Evolutionary conservation across 208 protist species (phyloP), one percentile per base, ranked within the genome.

Genomic region (Trypanosoma theileri): DNA sequence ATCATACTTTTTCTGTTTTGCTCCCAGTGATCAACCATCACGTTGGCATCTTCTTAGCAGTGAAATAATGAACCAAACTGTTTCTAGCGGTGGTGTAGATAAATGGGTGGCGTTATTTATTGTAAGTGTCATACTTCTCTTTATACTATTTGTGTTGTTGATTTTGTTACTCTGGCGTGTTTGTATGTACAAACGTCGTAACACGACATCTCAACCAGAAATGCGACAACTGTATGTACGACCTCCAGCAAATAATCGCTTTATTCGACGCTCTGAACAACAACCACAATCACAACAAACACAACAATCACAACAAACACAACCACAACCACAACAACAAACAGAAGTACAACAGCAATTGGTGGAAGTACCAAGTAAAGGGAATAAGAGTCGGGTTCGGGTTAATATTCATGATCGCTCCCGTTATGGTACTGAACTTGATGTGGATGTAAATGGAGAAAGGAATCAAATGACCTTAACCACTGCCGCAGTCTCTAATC

Each of bases 161-260:
- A 50, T 81, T 16, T 54, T 93, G 13, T 46, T 96, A 26, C 64
- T 92, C 9, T 92, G 82, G 75, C 80, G 86, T 62, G 73, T 91
- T 48, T 92, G 79, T 58, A 81, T 74, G 59, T 50, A 59, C 12
- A 56, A 67, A 14, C 65, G 69, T 19, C 59, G 70, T 7, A 31
- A 63, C 26, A 48, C 7, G 17, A 17, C 40, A 19, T 13, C 44
- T 22, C 3, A 41, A 4, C 31, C 58, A 1, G 17, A 53, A 9
- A 52, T 35, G 28, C 28, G 31, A 12, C 45, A 61, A 17, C 77
- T 89, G 17, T 88, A 88, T 61, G 82, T 92, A 69, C 79, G 80
- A 28, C 89, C 89, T 6, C 84, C 85, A 19, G 75, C 75, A 22
- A 95, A 95, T 69, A 81, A 90, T 52, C 81, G 89, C n/a, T 95